Base-by-base conservation (phyloP, 805 yeast species). In the Starmerella gropengiesseri region DNA sequence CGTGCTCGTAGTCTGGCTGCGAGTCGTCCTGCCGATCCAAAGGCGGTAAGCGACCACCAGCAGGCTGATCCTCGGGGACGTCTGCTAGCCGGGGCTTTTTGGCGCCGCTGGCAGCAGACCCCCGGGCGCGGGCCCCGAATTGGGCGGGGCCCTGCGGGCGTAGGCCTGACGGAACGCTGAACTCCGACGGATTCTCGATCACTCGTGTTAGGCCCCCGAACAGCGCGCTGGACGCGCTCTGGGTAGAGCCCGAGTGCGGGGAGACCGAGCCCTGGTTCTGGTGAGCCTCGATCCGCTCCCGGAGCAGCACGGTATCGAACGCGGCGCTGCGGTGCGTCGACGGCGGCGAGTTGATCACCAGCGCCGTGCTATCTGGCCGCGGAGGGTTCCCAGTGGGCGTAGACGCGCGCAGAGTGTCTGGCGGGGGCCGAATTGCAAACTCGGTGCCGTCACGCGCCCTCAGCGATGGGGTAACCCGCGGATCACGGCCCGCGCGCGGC, bases 251-350 rank as follows among this genome's bases (percentile, higher is more conserved):
- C n/a, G 25, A 22, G 6, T 6, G 6, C 25, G 25, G 25, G 6
- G 33, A 31, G 7, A 17, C 22, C 33, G 33, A 31, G 33, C 33
- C 22, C 14, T 18, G 33, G n/a, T 6, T 14, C 14, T 31, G 33
- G n/a, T 22, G 33, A 13, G 33, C 33, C 33, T 31, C 33, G 22
- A 31, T 31, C 6, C 33, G 33, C 33, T 31, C 33, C n/a, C 33
- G 33, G n/a, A 31, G 33, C 23, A 31, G 33, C 23, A 22, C 33
- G 5, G 33, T 31, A 17, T 31, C 22, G 23, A 31, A 18, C 12
- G 4, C 22, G 13, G 33, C 33, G 22, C 5, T 22, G 13, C 9
- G 7, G 23, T 31, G 17, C 14, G 33, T 18, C 9, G 33, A 31
- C 23, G 33, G 33, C 23, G 33, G 33, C 23, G 33, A 31, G 8